Conservation (phyloP, 148 eudicot genomes). For the Rhododendron vialii region DNA sequence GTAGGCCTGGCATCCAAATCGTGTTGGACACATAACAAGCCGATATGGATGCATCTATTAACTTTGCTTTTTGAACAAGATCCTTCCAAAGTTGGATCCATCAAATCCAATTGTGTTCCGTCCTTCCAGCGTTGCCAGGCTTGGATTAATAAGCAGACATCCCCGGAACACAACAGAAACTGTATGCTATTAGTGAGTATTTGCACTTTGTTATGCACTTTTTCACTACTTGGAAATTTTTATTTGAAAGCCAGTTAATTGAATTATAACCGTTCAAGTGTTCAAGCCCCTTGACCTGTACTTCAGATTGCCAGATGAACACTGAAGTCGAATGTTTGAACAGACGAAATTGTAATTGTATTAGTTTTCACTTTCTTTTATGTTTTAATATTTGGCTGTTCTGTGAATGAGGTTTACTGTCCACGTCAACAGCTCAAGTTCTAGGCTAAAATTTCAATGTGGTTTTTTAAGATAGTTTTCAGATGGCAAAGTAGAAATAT, state of each 20-base stretch:
- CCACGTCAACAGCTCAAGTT: background rate
- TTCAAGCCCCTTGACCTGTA: background rate
- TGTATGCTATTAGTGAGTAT: background rate
- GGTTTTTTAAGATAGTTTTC: background rate
- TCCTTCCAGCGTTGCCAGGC: no score
- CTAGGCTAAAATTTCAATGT: background rate
- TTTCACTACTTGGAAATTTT: background rate
- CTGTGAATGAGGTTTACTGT: background rate
- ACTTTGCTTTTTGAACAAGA: no score
- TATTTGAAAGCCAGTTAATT: background rate
- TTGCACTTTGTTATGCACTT: background rate
- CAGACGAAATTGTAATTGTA: background rate
- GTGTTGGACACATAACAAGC: no score
- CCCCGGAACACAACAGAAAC: background rate
- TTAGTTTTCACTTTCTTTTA: background rate
- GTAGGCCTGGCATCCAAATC: no score
- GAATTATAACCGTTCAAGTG: background rate
- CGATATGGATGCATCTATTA: no score
- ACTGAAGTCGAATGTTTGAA: background rate
- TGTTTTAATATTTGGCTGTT: background rate
- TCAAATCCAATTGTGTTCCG: no score
- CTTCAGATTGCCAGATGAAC: background rate
- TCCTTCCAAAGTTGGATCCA: no score
- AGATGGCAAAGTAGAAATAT: background rate
- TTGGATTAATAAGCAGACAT: no score